Percentiles rank a stretch among this genome's conserved stretches.
phyloP scores from a whole-genome alignment of 441 rosid species.

The Populus hybrid region DNA sequence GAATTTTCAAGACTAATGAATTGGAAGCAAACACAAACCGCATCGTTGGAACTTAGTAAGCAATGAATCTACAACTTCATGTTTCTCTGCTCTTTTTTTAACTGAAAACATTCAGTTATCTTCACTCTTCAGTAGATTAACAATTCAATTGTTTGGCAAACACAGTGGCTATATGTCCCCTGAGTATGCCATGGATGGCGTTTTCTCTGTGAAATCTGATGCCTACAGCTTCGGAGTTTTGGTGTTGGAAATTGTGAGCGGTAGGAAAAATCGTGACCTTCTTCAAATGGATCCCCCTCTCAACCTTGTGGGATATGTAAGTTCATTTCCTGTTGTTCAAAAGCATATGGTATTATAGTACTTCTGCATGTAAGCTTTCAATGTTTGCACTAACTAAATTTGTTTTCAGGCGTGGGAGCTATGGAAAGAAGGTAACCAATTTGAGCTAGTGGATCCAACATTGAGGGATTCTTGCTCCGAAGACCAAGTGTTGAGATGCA shows the following conservation, averaged over 20 bases:
- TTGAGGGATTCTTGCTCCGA: not conserved
- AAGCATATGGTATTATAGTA: not conserved
- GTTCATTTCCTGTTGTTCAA: not conserved
- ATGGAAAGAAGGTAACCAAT: conserved; percentile 36
- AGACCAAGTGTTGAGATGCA: conserved; percentile 19
- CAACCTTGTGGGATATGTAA: conserved; percentile 20
- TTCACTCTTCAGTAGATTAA: too few species aligned
- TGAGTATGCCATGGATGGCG: conserved; percentile 13
- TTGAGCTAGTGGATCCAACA: conserved; percentile 18
- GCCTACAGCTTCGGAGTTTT: not conserved
- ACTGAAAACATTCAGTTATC: too few species aligned
- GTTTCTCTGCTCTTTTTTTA: too few species aligned
- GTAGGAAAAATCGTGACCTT: conserved; percentile 6
- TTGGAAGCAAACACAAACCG: conserved; percentile 12
- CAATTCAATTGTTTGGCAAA: too few species aligned
- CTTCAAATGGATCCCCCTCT: not conserved
- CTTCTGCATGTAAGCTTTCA: not conserved
- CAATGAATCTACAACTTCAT: not conserved
- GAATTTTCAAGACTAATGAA: conserved; percentile 8
- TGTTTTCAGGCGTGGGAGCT: conserved; percentile 46
- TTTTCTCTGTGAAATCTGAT: conserved; percentile 9
- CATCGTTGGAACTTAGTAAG: conserved; percentile 23
- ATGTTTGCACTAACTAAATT: not conserved
- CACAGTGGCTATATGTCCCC: conserved; percentile 7
- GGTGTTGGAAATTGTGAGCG: not conserved